Evolutionary conservation across 2,329 filamentous ascomycete species (phyloP).

Genomic region (Calonectria fujianensis): DNA sequence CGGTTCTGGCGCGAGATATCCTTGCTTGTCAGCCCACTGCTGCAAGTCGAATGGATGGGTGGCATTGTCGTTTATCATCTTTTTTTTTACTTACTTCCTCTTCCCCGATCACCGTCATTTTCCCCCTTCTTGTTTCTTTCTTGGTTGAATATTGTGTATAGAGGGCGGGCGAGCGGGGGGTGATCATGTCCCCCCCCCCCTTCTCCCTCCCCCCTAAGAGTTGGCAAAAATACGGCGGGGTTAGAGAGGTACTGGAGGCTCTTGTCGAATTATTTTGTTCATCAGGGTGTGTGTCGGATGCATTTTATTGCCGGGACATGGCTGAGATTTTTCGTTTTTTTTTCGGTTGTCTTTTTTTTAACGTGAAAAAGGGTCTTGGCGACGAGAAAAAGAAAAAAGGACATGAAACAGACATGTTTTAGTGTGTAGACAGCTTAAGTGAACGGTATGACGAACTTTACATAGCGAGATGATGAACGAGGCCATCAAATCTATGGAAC

Average conservation of each 20-base stretch:
- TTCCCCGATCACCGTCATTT: background rate
- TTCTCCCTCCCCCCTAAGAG: background rate
- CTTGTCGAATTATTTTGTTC: constrained; percentile 39
- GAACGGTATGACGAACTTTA: constrained; percentile 30
- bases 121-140: constrained; percentile 26
- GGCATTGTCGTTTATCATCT: constrained; percentile 41
- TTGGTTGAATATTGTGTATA: constrained; percentile 14
- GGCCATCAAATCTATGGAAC: constrained; percentile 40
- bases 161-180: background rate
- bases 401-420: constrained; percentile 49
- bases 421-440: constrained; percentile 28
- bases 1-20: constrained; percentile 44
- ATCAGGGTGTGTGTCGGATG: constrained; percentile 22
- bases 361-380: constrained; percentile 27
- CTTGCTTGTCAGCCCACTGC: constrained; percentile 40
- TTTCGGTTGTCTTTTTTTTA: background rate
- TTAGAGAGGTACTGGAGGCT: constrained; percentile 32
- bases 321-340: background rate
- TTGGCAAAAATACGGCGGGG: constrained; percentile 28
- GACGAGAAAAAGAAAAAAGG: constrained; percentile 26
- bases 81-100: background rate
- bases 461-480: constrained; percentile 37
- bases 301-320: constrained; percentile 19
- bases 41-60: constrained; percentile 42
- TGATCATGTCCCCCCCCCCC: background rate